Evolutionary conservation across 192 early-diverging fungal genomes (phyloP).

Genomic region (Mycoemilia scoparia): DNA sequence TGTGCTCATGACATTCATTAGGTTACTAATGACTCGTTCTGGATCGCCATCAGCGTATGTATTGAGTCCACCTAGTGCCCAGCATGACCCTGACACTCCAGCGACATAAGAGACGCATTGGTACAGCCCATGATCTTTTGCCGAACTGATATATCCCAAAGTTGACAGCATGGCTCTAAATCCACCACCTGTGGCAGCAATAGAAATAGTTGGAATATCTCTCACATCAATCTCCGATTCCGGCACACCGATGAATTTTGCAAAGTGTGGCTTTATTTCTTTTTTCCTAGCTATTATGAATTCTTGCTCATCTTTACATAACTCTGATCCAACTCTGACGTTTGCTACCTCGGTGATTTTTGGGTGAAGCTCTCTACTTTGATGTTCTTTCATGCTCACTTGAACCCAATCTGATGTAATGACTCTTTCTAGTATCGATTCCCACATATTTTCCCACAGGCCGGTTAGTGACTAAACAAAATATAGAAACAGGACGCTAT

Average conservation of each 20-base stretch:
- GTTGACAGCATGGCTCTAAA: conserved; percentile 67
- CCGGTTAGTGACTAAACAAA: no score
- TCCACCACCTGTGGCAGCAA: conserved; percentile 67
- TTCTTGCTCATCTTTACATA: conserved; percentile 13
- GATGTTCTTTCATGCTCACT: no score
- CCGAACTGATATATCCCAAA: conserved; percentile 44
- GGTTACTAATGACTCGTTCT: conserved; percentile 30
- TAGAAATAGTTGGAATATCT: conserved; percentile 51
- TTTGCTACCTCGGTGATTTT: conserved; percentile 11
- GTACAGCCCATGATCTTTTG: conserved; percentile 41
- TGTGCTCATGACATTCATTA: no score
- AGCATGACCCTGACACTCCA: conserved; percentile 31
- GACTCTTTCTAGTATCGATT: no score
- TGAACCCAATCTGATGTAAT: no score
- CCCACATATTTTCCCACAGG: no score
- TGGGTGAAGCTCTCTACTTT: conserved; percentile 15
- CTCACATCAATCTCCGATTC: conserved; percentile 37
- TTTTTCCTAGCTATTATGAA: conserved; percentile 11
- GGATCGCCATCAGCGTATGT: conserved; percentile 14
- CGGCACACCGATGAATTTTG: conserved; percentile 53
- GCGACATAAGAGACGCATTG: conserved; percentile 57
- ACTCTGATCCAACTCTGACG: conserved; percentile 10
- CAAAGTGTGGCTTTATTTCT: conserved; percentile 42
- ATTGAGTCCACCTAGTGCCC: conserved; percentile 18
- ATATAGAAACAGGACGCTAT: no score